Base-by-base conservation (phyloP, 2,329 filamentous ascomycete genomes). In the Plectosphaerella sp. region DNA sequence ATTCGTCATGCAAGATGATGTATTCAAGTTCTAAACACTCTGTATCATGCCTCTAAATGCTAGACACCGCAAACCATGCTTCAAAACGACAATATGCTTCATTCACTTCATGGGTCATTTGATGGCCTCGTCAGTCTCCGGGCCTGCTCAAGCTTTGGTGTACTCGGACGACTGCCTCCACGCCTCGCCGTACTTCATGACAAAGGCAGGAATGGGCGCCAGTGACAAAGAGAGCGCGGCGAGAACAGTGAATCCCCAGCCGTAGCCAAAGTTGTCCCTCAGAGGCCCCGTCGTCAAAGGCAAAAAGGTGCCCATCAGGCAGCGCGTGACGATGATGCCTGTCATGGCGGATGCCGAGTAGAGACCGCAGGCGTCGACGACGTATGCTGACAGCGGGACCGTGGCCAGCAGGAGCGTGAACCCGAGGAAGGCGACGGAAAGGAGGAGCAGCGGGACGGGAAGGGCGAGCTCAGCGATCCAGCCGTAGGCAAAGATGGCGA, bases 291-390 rank as follows among this genome's bases (percentile, higher is more conserved):
- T 72, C 0, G 71, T 64, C 45, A 85, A 66, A 1, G 82, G 82
- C 28, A 85, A 57, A 42, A 85, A 78, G 0, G 82, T 83, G 4
- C 80, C 76, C 64, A 76, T 73, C 0, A 85, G 64, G 53, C 79
- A 83, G 37, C 80, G 68, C 2, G 72, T 72, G 2, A 83, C 77
- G 52, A 84, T 80, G 5, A 83, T 60, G 1, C 76, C 78, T 0
- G 80, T 83, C 68, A 83, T 72, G 2, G 79, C 79, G 11, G 77
- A 81, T 0, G 80, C 80, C 2, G 79, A 75, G 58, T 79, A 83
- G 6, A 78, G 53, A 0, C 79, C 78, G 52, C 76, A 80, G 0
- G 79, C 77, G 54, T 84, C 80, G 2, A 83, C 79, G 0, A 83
- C 71, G 55, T 83, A 84, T 0, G 79, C 72, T 52, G 73, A 75